Base-by-base conservation (phyloP, 2,329 filamentous ascomycete genomes). In the Neofusicoccum laricinum region DNA sequence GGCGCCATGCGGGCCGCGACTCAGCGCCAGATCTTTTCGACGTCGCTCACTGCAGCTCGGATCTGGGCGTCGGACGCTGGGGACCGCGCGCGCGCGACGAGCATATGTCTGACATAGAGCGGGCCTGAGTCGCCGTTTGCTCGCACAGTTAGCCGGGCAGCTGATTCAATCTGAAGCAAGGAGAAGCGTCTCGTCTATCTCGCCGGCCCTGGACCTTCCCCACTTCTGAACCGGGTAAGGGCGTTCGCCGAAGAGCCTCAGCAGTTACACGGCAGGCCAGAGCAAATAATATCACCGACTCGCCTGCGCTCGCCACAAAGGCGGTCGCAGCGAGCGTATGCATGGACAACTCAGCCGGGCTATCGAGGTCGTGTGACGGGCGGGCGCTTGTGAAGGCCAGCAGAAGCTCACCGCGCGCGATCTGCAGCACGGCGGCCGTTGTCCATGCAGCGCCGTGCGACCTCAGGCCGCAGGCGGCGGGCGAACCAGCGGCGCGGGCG, bases 171-270 rank as follows among this genome's bases (percentile, higher is more conserved):
- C 38, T 48, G 21, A 53, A 50, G 62, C 62, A 64, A 64, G 61
- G 61, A 64, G 51, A 36, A 64, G 62, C 50, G 36, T 48, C 62
- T 64, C 62, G 43, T 58, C 51, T 64, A 64, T 58, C 50, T 58
- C 30, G 61, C 40, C 48, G 61, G 51, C 51, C 40, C 14, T 49
- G 41, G 21, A 8, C 38, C 61, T 48, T 64, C 61, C 62, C 62
- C 62, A 57, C 62, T 46, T 48, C 50, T 63, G 62, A 58, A 57
- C 62, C 62, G 51, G 62, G 62, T 57, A 64, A 58, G 19, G 40
- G 45, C 45, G 30, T 25, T 49, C n/a, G 57, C 58, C 45, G 62
- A 64, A 64, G 62, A 64, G 62, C 62, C 62, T 64, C 62, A 64
- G 17, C 48, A 53, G 61, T 63, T 46, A 46, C 61, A 63, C 62